Base-by-base conservation (phyloP, 1,284 basidiomycete species). In the Dichomitus squalens region DNA sequence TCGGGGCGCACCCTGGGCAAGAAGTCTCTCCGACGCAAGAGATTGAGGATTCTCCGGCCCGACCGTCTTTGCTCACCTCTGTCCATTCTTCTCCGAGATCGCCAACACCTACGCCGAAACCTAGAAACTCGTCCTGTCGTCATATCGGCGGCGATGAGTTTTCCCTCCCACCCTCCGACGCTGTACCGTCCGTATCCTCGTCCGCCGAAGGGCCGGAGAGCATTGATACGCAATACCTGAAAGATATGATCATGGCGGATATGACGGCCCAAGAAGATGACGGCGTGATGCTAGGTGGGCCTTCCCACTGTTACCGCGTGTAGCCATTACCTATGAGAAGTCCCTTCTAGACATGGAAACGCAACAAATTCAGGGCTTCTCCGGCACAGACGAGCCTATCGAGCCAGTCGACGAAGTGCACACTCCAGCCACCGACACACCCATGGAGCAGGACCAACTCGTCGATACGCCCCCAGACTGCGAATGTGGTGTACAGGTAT, bases 401-500 rank as follows among this genome's bases (percentile, higher is more conserved):
- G 63, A 75, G 47, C 78, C 76, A 1, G 78, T 77, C 61, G 48
- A 58, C 11, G 40, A 41, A n/a, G 7, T 46, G 3, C n/a, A 35
- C 12, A 25, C 23, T 16, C 9, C 14, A 14, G 16, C 7, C 31
- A 18, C n/a, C 27, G 49, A 12, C 33, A 59, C 39, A 35, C 51
- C 49, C 27, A 52, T 58, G 58, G 61, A 55, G 27, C 58, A 55
- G 50, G 40, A 58, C 66, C 41, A 39, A 35, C 53, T 31, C 38
- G 38, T 49, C 56, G 57, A 40, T 68, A 70, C 27, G 59, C 61
- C 14, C 63, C 53, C 75, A 34, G 74, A 84, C 18, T 92, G 89
- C 64, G 85, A 87, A 64, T 92, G 89, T 65, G 85, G 81, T 12
- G 78, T 88, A 52, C 61, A 63, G 53, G 90, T 88, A 64, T 49